A percentile compares a stretch with the other conserved stretches of the same genome.
These are phyloP conservation scores for Cephaloascus fragrans DNA, from an alignment of 805 yeast species.

Conservation along the genomic window DNA sequence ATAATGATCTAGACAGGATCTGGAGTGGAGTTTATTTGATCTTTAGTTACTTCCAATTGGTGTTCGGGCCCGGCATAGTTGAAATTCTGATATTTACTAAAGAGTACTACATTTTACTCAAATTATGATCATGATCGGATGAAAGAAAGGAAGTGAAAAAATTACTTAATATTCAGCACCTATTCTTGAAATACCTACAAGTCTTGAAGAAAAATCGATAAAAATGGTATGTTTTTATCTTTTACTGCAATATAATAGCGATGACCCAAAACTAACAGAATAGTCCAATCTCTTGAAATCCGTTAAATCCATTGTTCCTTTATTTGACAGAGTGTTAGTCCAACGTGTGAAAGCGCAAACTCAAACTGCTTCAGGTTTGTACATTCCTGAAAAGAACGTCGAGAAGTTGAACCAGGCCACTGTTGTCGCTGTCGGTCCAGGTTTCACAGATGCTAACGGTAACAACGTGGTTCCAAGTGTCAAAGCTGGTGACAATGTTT, in stretches of 20 bases:
- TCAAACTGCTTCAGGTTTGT: constrained; percentile 86
- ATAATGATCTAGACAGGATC: too few relatives aligned
- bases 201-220: too few relatives aligned
- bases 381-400: constrained; percentile 92
- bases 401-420: constrained; percentile 89
- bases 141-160: too few relatives aligned
- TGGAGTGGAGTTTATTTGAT: neutral
- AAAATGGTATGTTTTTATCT: too few relatives aligned
- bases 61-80: neutral
- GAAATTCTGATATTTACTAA: too few relatives aligned
- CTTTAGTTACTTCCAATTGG: neutral
- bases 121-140: too few relatives aligned
- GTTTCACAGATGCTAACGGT: constrained; percentile 70
- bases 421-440: constrained; percentile 94
- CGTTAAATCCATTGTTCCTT: constrained; percentile 82
- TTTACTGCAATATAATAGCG: too few relatives aligned
- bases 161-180: too few relatives aligned
- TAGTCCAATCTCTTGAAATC: constrained; percentile 64
- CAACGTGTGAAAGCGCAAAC: constrained; percentile 89
- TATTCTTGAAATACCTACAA: too few relatives aligned
- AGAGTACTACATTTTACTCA: too few relatives aligned
- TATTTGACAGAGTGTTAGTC: constrained; percentile 92
- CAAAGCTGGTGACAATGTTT: constrained; percentile 83
- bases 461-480: constrained; percentile 65
- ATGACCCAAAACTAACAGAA: too few relatives aligned